Percentiles rank a stretch among this genome's conserved stretches.
Conservation (phyloP, 2,329 filamentous ascomycete species). For the Cytospora mali region DNA sequence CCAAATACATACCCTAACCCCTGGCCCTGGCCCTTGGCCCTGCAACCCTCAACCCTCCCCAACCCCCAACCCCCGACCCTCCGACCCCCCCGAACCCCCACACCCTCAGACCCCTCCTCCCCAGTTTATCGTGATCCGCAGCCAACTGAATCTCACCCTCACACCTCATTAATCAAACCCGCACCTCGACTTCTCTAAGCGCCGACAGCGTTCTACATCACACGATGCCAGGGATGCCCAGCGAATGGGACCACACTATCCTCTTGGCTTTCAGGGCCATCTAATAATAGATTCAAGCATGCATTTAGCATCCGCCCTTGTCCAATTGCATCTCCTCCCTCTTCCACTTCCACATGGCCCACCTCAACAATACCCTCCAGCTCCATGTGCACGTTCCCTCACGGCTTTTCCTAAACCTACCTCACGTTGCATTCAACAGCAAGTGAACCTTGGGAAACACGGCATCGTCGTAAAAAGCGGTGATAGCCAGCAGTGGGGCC, state of each 20-base stretch:
- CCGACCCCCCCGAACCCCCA: too few relatives aligned
- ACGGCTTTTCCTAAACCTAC: neutral
- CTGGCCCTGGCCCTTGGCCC: too few relatives aligned
- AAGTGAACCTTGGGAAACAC: too few relatives aligned
- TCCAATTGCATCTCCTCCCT: neutral
- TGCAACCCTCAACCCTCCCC: too few relatives aligned
- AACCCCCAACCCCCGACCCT: neutral
- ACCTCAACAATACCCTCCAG: neutral
- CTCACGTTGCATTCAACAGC: neutral
- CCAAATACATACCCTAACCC: neutral
- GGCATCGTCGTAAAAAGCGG: neutral
- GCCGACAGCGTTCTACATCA: conserved; percentile 13
- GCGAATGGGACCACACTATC: conserved; percentile 10
- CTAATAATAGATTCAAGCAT: conserved; percentile 19
- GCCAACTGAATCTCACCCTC: neutral
- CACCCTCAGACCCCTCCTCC: too few relatives aligned
- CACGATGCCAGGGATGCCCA: neutral
- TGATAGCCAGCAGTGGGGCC: neutral
- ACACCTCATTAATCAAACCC: too few relatives aligned
- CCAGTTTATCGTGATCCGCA: too few relatives aligned
- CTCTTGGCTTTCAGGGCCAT: conserved; percentile 1
- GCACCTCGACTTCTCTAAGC: conserved; percentile 5
- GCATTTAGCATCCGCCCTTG: conserved; percentile 6
- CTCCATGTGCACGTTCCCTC: neutral
- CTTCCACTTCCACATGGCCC: neutral